Conservation (phyloP, 257 asterid species). For the Asclepias syriaca region DNA sequence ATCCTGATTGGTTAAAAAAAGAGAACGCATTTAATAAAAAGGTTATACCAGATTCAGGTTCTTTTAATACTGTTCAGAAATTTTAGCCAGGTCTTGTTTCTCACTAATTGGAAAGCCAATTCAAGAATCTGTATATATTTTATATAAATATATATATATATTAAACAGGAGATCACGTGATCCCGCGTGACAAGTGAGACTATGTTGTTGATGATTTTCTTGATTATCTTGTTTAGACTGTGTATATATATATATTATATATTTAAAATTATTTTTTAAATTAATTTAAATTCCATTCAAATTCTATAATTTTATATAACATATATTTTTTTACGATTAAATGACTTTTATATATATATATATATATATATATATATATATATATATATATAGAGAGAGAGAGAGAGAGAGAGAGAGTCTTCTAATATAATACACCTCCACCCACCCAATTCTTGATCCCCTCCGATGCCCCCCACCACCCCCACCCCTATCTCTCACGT, state of each 20-base stretch:
- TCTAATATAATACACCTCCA: too few relatives aligned
- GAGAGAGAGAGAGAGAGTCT: too few relatives aligned
- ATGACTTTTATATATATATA: too few relatives aligned
- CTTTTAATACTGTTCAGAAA: constrained; percentile 3
- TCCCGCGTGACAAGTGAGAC: constrained; percentile 63
- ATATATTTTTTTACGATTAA: too few relatives aligned
- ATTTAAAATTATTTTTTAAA: too few relatives aligned
- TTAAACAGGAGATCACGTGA: constrained; percentile 50
- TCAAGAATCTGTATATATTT: background rate
- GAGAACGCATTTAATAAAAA: background rate
- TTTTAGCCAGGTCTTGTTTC: background rate
- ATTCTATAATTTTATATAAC: too few relatives aligned
- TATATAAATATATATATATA: background rate
- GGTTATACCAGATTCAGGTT: constrained; percentile 6
- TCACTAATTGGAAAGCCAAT: background rate
- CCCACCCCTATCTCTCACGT: background rate
- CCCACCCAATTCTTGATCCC: too few relatives aligned
- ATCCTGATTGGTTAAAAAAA: constrained; percentile 2
- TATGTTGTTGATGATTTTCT: background rate
- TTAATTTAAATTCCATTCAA: too few relatives aligned
- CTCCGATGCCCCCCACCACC: background rate
- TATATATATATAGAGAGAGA: too few relatives aligned
- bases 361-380: too few relatives aligned
- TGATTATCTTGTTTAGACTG: too few relatives aligned
- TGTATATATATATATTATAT: too few relatives aligned